A percentile compares a stretch with the other conserved stretches of the same genome.
phyloP scores from a whole-genome alignment of 2,329 filamentous ascomycete species.

The Epichloe gansuensis region DNA sequence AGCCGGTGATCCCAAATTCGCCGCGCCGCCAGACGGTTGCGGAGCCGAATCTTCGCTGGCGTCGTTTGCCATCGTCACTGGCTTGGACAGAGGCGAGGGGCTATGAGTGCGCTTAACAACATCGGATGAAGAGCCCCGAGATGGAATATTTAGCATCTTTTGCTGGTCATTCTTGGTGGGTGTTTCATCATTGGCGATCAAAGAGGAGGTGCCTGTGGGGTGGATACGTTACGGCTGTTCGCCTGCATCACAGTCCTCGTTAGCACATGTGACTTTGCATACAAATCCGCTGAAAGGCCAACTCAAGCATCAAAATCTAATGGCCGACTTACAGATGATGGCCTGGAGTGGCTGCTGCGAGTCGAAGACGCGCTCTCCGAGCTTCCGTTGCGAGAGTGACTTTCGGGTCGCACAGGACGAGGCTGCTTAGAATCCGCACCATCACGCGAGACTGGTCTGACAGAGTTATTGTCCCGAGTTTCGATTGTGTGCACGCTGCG shows the following conservation, averaged over 20 bases:
- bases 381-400: constrained; percentile 40
- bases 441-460: constrained; percentile 11
- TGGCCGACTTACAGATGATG: constrained; percentile 49
- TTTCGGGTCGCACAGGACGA: constrained; percentile 21
- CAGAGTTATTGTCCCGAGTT: constrained; percentile 12
- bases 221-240: constrained; percentile 44
- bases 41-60: constrained; percentile 31
- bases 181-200: constrained; percentile 33
- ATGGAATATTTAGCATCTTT: constrained; percentile 45
- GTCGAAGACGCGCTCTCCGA: constrained; percentile 52
- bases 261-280: constrained; percentile 30
- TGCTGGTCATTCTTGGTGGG: constrained; percentile 39
- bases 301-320: background rate
- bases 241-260: constrained; percentile 39
- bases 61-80: constrained; percentile 49
- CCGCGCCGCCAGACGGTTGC: constrained; percentile 20
- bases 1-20: constrained; percentile 51
- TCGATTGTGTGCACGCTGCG: constrained; percentile 66
- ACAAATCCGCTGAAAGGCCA: constrained; percentile 30
- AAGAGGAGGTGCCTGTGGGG: constrained; percentile 42
- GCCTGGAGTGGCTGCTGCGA: constrained; percentile 46
- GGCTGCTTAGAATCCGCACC: constrained; percentile 21
- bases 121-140: constrained; percentile 53
- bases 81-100: constrained; percentile 64
- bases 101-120: constrained; percentile 51